A percentile compares a stretch with the other conserved stretches of the same genome.
Evolutionary conservation across 2,329 filamentous ascomycete genomes (phyloP).

Genomic region (Hypoxylon sp.): DNA sequence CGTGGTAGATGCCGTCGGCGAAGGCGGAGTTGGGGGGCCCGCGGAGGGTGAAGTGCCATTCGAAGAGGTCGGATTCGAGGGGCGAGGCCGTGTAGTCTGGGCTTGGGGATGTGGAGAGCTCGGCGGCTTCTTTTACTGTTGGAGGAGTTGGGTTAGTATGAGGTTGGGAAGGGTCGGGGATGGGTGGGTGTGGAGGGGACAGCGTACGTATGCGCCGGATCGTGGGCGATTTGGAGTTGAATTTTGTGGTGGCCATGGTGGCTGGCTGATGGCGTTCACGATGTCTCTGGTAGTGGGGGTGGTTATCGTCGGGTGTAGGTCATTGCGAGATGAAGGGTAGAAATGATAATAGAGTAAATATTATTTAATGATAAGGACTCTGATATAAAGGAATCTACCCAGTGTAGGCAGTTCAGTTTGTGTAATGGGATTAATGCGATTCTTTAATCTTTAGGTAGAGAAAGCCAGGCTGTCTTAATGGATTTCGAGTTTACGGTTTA

Average conservation of each 20-base stretch:
- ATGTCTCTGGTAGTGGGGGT: conserved; percentile 18
- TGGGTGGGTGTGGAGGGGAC: conserved; percentile 16
- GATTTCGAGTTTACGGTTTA: not conserved
- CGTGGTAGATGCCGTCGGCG: conserved; percentile 89
- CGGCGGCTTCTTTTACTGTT: conserved; percentile 88
- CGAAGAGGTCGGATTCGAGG: conserved; percentile 90
- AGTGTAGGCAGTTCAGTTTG: not conserved
- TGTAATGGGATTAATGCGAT: conserved; percentile 14
- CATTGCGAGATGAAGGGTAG: conserved; percentile 22
- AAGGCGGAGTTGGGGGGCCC: conserved; percentile 88
- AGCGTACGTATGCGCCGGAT: conserved; percentile 84
- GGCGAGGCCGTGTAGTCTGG: conserved; percentile 89
- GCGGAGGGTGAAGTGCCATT: conserved; percentile 99
- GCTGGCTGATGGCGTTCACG: conserved; percentile 15
- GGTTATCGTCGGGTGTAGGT: conserved; percentile 24
- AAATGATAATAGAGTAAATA: not conserved
- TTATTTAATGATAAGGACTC: not conserved
- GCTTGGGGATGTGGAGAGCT: conserved; percentile 84
- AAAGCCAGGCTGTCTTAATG: conserved; percentile 37
- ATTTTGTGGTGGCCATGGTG: conserved; percentile 62
- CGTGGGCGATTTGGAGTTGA: conserved; percentile 85
- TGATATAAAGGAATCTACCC: not conserved
- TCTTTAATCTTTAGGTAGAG: conserved; percentile 1
- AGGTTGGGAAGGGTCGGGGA: not conserved
- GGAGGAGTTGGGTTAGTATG: conserved; percentile 14